A percentile compares a stretch with the other conserved stretches of the same genome.
phyloP scores from a whole-genome alignment of 2,329 filamentous ascomycete species.

The Simplicillium aogashimaense region DNA sequence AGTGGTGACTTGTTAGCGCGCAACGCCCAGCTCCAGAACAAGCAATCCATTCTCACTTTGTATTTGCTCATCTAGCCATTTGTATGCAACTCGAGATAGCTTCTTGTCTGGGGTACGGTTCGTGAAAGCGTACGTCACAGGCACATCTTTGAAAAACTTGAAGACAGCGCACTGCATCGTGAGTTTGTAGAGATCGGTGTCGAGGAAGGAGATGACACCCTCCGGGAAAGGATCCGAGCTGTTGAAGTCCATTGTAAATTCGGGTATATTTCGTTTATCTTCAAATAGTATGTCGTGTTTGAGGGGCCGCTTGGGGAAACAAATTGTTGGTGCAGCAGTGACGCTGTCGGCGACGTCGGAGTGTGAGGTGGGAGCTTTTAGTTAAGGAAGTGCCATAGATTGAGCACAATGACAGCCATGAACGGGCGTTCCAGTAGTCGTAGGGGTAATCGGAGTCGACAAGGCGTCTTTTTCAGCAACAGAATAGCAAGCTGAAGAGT shows the following conservation, averaged over 20 bases:
- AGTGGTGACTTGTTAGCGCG: background rate
- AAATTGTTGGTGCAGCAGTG: too few species aligned
- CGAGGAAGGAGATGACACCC: conserved; percentile 72
- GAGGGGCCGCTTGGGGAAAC: too few species aligned
- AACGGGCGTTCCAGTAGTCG: too few species aligned
- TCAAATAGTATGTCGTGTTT: too few species aligned
- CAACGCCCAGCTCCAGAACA: too few species aligned
- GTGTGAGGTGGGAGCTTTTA: too few species aligned
- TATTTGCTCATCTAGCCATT: conserved; percentile 79
- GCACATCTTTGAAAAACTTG: conserved; percentile 76
- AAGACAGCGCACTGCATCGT: conserved; percentile 98
- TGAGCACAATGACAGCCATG: too few species aligned
- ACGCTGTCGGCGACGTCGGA: too few species aligned
- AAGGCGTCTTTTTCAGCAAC: too few species aligned
- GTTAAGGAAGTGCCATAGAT: too few species aligned
- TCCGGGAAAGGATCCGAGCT: conserved; percentile 58
- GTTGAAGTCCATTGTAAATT: conserved; percentile 50
- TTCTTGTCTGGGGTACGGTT: conserved; percentile 94
- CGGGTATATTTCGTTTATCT: background rate
- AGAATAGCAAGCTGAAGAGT: too few species aligned
- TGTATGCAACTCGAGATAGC: conserved; percentile 70
- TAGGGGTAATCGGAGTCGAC: too few species aligned
- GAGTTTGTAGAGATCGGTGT: conserved; percentile 86
- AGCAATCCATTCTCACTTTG: conserved; percentile 42
- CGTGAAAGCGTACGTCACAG: conserved; percentile 87